Percentiles rank a stretch among this genome's conserved stretches.
These are phyloP conservation scores for Zoysia pacifica DNA, from an alignment of 176 grass and related monocot species.

Conservation along the genomic window DNA sequence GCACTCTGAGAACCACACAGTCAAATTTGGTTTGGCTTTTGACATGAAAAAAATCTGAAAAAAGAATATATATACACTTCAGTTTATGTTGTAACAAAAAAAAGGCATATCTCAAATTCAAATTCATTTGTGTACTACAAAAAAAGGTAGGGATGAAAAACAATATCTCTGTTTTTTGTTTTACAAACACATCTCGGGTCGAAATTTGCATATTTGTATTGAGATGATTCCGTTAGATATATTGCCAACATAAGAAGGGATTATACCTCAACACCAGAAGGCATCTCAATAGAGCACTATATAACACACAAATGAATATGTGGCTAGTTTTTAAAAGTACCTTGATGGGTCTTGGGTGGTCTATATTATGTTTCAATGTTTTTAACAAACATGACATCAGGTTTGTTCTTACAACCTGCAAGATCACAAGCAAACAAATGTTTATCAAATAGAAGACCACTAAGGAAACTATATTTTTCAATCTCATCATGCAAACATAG, in stretches of 20 bases:
- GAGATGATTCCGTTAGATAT: neutral
- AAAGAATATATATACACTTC: neutral
- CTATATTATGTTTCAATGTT: slow-evolving; percentile 96
- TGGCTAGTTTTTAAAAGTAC: slow-evolving; percentile 43
- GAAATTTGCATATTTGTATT: neutral
- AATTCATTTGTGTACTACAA: neutral
- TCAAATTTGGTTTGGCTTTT: neutral
- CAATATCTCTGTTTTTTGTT: neutral
- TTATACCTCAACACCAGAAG: neutral
- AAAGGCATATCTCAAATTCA: neutral
- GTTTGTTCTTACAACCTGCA: slow-evolving; percentile 87
- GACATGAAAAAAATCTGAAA: neutral
- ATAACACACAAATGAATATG: slow-evolving; percentile 10
- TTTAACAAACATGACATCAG: slow-evolving; percentile 93
- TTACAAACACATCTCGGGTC: neutral
- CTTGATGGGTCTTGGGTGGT: slow-evolving; percentile 96
- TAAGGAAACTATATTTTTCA: neutral
- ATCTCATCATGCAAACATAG: neutral
- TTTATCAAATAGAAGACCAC: slow-evolving; percentile 1
- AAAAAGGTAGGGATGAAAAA: neutral
- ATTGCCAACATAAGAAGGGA: neutral
- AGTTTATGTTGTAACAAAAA: neutral
- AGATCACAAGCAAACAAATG: slow-evolving; percentile 32
- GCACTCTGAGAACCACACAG: neutral
- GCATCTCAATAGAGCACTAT: neutral